Evolutionary conservation across 768 basidiomycete genomes (phyloP), one percentile per base, ranked within the genome.

Genomic region (Pisolithus marmoratus): DNA sequence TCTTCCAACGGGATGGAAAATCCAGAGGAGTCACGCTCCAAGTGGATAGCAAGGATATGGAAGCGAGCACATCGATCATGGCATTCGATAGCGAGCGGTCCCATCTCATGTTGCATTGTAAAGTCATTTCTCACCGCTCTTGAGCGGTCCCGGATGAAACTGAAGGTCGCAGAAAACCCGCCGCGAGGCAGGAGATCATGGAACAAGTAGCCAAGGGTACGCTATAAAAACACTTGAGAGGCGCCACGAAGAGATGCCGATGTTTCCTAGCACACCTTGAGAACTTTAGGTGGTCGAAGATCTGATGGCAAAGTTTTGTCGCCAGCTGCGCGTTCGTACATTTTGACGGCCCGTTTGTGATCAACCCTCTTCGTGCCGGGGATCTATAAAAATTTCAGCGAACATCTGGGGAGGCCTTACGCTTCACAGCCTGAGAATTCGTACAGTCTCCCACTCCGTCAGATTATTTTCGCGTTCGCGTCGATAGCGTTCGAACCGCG

Each of bases 21-120:
- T 3, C 73, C 74, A 1, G 69, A 27, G 36, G 67, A 72, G 57
- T 85, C 81, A 23, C 84, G 79, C 64, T 83, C 67, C 8, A 72
- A 67, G 55, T 93, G 90, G 23, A 95, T 66, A 0, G 86, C 85
- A 1, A 97, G 73, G 49, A 97, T 90, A 66, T 98, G 95, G 61
- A 90, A 97, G 36, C 95, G 82, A 38, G 88, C 94, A 64, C 94
- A 95, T 49, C 95, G 83, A 62, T 94, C 94, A 60, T 95, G 87
- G 60, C 89, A 93, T 58, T 90, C 87, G 46, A 95, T 92, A 3
- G 94, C 90, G 42, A 84, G 57, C 2, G 77, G 69, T 7, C 87
- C 88, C 34, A 83, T 84, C 53, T 84, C 80, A 55, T 87, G 88
- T 65, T 97, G 95, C 78, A 96, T 87, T 0, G 91, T 92, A 57